A percentile compares a stretch with the other conserved stretches of the same genome.
Evolutionary conservation across 83 land plant genomes (phyloP).

Genomic region (Thuja plicata): DNA sequence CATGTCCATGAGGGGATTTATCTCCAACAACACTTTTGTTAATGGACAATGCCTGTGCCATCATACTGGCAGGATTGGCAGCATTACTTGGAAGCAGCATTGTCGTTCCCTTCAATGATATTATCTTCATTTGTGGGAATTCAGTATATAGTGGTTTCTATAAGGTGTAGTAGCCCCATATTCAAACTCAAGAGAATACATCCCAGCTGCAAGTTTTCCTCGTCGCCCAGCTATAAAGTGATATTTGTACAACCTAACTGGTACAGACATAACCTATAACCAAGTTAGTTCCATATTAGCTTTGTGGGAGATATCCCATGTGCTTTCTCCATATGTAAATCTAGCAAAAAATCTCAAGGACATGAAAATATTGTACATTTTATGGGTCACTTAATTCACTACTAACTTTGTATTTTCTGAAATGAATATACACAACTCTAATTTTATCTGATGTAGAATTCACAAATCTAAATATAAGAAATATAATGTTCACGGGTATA

Average conservation of each 20-base stretch:
- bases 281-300: background rate
- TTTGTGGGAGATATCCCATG: background rate
- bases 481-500: background rate
- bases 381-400: background rate
- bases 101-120: conserved; percentile 68
- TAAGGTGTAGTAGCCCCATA: background rate
- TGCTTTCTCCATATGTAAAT: no score
- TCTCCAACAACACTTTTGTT: conserved; percentile 43
- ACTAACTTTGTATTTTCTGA: background rate
- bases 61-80: conserved; percentile 72
- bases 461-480: background rate
- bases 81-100: conserved; percentile 79
- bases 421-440: background rate
- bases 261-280: background rate
- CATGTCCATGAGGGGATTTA: background rate
- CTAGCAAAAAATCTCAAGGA: background rate
- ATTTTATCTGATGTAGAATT: background rate
- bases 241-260: background rate
- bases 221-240: background rate
- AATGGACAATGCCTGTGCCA: conserved; percentile 80
- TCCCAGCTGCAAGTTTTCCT: background rate
- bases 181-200: background rate
- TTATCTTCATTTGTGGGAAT: no score
- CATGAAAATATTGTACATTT: background rate
- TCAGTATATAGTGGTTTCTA: background rate